phyloP scores from a whole-genome alignment of 768 basidiomycete species.

The Mycena maculata region DNA sequence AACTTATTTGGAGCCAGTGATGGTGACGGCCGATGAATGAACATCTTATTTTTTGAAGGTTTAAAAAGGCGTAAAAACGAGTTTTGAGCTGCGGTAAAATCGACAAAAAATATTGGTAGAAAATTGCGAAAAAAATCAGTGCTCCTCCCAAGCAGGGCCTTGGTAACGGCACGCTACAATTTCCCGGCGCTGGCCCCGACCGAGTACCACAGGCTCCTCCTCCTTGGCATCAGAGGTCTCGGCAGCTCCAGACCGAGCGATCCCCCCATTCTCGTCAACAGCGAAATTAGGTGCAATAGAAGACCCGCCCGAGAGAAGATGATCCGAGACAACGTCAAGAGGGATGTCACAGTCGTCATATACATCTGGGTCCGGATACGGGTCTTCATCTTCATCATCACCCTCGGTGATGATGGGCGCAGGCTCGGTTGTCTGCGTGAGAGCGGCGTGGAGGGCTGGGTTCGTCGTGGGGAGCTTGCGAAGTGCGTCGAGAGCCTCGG shows the following conservation, averaged over 20 bases:
- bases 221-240: background rate
- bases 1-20: too few relatives aligned
- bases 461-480: background rate
- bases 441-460: constrained; percentile 10
- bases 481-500: constrained; percentile 2
- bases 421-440: too few relatives aligned
- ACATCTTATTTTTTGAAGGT: too few relatives aligned
- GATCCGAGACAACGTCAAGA: constrained; percentile 9
- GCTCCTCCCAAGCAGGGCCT: background rate
- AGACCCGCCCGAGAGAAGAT: background rate
- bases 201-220: background rate
- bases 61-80: background rate
- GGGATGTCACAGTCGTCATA: constrained; percentile 29
- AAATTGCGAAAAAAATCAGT: background rate
- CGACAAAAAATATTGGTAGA: background rate
- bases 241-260: constrained; percentile 15
- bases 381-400: background rate
- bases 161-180: background rate
- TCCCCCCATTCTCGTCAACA: constrained; percentile 9
- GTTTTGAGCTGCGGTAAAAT: constrained; percentile 3
- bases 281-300: background rate
- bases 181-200: background rate
- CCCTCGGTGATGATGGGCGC: background rate
- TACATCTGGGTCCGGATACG: background rate
- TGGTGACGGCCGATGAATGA: background rate